phyloP scores from a whole-genome alignment of 2,329 filamentous ascomycete species.

The Sclerotinia trifoliorum region DNA sequence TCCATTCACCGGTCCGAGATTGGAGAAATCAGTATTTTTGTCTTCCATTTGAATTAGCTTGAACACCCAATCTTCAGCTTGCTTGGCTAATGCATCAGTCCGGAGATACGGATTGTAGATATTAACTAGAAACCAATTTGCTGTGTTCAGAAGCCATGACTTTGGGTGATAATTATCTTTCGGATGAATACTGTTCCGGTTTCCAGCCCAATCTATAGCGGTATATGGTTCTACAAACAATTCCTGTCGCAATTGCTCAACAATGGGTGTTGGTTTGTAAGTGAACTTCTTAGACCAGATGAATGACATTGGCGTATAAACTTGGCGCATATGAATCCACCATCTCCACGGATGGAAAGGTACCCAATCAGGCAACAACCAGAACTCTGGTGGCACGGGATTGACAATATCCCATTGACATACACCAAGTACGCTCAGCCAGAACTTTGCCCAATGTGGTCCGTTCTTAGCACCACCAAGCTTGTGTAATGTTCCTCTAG shows the following conservation, averaged over 20 bases:
- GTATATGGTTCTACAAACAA: slow-evolving; percentile 77
- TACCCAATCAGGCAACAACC: slow-evolving; percentile 88
- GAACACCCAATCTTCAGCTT: slow-evolving; percentile 78
- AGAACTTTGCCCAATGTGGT: slow-evolving; percentile 97
- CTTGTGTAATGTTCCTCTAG: slow-evolving; percentile 76
- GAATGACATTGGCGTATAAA: slow-evolving; percentile 91
- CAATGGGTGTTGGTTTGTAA: slow-evolving; percentile 72
- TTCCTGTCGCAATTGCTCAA: slow-evolving; percentile 72
- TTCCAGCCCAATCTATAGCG: slow-evolving; percentile 70
- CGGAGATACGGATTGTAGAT: slow-evolving; percentile 80
- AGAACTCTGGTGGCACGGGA: slow-evolving; percentile 88
- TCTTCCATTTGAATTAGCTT: slow-evolving; percentile 88
- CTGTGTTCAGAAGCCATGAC: slow-evolving; percentile 72
- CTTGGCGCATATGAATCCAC: slow-evolving; percentile 98
- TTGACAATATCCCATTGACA: slow-evolving; percentile 91
- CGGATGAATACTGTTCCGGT: slow-evolving; percentile 79
- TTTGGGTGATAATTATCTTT: slow-evolving; percentile 94
- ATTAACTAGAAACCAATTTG: slow-evolving; percentile 76
- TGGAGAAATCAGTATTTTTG: slow-evolving; percentile 83
- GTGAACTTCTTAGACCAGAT: slow-evolving; percentile 82
- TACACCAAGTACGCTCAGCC: slow-evolving; percentile 81
- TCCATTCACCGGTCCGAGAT: slow-evolving; percentile 84
- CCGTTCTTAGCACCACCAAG: slow-evolving; percentile 80
- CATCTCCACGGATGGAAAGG: slow-evolving; percentile 89
- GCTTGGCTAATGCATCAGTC: slow-evolving; percentile 60